Base-by-base conservation (phyloP, 345 rosid genomes). In the Firmiana major region DNA sequence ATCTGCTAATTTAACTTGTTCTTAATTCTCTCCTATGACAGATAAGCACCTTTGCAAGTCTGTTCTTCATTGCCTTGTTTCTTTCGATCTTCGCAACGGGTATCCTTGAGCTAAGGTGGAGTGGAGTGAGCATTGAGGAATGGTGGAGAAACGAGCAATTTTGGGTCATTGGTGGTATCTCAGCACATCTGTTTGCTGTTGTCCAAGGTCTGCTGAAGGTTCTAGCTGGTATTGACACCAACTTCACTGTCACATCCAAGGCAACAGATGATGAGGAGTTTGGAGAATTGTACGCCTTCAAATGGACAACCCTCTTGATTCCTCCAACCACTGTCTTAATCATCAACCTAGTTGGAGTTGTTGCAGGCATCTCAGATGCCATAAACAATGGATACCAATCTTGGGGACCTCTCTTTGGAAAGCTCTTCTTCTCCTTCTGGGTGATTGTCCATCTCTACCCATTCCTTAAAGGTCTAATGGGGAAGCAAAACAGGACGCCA, bases 71-170 rank as follows among this genome's bases (percentile, higher is more conserved):
- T 9, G 88, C 90, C 15, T 77, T 96, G 80, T 96, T 96, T 81
- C 77, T 86, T 49, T 92, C 98, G 57, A 93, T 92, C 88, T 89
- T 93, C 24, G 82, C 91, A 1, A 93, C 97, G 43, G 94, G 97
- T 60, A 90, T 96, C 82, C 93, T 93, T 72, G 97, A 96, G 86
- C 72, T 94, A 73, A 87, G 97, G 75, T 93, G 98, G 98, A 96
- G 99, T 28, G 99, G 99, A 76, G 97, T 96, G 73, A 92, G 98
- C 90, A 93, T 96, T 4, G 98, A 93, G 79, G 97, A 96, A 84
- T 95, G 97, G 98, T 95, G 99, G 97, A 92, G 99, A 81, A 95
- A 95, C 26, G 97, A 93, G 85, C 99, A 96, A 79, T 96, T 93
- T 80, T 93, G 98, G 95, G 98, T 96, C 77, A 96, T 93, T 49